Evolutionary conservation across 1,284 basidiomycete species (phyloP), one percentile per base, ranked within the genome.

Genomic region (Heterobasidion parviporum): DNA sequence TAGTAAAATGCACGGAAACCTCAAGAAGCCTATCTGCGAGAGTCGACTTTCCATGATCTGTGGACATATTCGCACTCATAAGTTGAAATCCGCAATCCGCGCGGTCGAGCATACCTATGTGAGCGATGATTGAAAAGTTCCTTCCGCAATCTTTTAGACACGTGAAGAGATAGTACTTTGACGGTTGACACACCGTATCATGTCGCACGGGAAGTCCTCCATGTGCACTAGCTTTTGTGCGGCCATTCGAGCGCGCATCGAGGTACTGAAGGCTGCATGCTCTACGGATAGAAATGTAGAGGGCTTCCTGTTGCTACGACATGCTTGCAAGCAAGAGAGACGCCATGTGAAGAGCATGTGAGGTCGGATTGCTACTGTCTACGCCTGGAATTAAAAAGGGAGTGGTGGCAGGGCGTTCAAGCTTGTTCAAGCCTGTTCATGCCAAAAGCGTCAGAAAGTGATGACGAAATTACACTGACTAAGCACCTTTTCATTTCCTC

Each of bases 91-190:
- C 26, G 26, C 26, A 26, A 26, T 26, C 6, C 26, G 26, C 26
- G 26, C 26, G 26, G 5, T 26, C 26, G 26, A 26, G 47, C 69
- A 55, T 64, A 87, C 88, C 92, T 62, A 95, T 95, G 68, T 96
- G 93, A 1, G 93, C 94, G 64, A 97, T 94, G 57, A 97, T 93
- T 4, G 92, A 94, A 66, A 98, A 92, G 69, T 97, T 97, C 53
- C 92, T 93, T 61, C n/a, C n/a, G 36, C 26, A 10, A 50, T 10
- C 48, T 58, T 20, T 59, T 48, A 53, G 8, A 33, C 46, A 36
- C 7, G 32, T 14, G 41, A 36, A 38, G 49, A 34, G 26, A 52
- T 32, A 16, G 57, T 45, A 18, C 47, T 10, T 20, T 14, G 38
- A 47, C 20, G 50, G 34, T 14, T 16, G 20, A 61, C 74, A 61